Evolutionary conservation across 2,329 filamentous ascomycete genomes (phyloP), one percentile per base, ranked within the genome.

Genomic region (Xenoacremonium recifei): DNA sequence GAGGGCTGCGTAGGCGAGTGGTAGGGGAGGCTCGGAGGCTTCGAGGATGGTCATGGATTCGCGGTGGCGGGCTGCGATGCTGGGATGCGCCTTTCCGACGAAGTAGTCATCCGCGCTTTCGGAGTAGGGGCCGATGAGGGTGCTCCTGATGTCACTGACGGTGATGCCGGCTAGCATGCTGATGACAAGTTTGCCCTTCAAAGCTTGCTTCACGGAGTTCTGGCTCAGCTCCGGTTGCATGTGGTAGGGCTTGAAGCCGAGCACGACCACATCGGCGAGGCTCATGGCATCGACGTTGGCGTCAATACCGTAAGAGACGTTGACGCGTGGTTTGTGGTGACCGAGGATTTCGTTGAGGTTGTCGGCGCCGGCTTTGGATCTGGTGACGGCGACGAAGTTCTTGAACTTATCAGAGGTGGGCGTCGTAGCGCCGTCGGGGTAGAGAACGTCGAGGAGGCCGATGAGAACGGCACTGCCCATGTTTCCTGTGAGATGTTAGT

Each of bases 21-120:
- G 34, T 4, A 44, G 34, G 5, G 25, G 16, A 5, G 27, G 33
- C n/a, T 19, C 21, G 2, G 32, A 32, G 21, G 31, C 23, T 27
- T 42, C 39, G 6, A 42, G 36, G 9, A 42, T 33, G 13, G 44
- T 46, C 31, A 42, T 46, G 11, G 44, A 46, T 19, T 38, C 21
- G 21, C 35, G 15, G 16, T 45, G 39, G 3, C 35, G 43, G 2
- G 43, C 44, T 3, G 44, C 44, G 3, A 46, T 13, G 19, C 42
- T 46, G 3, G 44, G 44, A 6, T 42, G 36, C 6, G 39, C 44
- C 9, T 42, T 46, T 13, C 21, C 31, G 17, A 46, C 18, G 12
- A 30, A 15, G 16, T 20, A 9, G 16, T 19, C 11, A 18, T 19
- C 16, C 32, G 5, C 7, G 11, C 17, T 20, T 5, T 19, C 16